phyloP scores from a whole-genome alignment of 371 early-diverging fungal genomes.

The Mucor mucedo region DNA sequence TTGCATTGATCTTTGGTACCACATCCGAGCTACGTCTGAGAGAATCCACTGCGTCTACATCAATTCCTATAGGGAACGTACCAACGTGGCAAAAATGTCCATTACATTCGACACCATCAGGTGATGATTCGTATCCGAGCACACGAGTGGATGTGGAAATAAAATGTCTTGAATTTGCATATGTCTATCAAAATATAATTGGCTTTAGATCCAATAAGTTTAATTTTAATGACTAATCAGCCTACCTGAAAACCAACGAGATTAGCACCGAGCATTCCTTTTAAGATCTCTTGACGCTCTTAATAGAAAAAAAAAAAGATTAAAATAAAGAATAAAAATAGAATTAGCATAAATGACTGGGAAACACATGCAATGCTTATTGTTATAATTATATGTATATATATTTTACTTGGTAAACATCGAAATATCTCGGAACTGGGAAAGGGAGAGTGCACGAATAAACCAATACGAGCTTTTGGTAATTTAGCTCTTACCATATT shows the following conservation, averaged over 20 bases:
- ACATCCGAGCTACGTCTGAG: slow-evolving; percentile 54
- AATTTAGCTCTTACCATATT: slow-evolving; percentile 79
- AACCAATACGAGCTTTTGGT: slow-evolving; percentile 87
- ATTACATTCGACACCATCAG: slow-evolving; percentile 78
- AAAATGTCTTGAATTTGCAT: slow-evolving; percentile 96
- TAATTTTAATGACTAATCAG: not conserved
- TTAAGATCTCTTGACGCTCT: slow-evolving; percentile 89
- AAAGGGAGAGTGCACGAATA: slow-evolving; percentile 98
- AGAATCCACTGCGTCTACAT: slow-evolving; percentile 62
- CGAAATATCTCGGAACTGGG: slow-evolving; percentile 94
- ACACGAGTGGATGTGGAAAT: slow-evolving; percentile 91
- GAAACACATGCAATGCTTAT: too few relatives aligned
- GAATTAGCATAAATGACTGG: slow-evolving; percentile 43
- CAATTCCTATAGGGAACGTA: slow-evolving; percentile 98
- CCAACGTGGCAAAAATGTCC: slow-evolving; percentile 82
- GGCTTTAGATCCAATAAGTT: not conserved
- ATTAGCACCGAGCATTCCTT: slow-evolving; percentile 91
- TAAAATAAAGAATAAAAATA: slow-evolving; percentile 52
- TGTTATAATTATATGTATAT: slow-evolving; percentile 42
- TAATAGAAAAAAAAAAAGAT: slow-evolving; percentile 45
- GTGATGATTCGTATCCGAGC: slow-evolving; percentile 86
- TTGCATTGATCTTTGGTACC: slow-evolving; percentile 71
- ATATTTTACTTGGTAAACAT: slow-evolving; percentile 78
- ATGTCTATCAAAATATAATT: slow-evolving; percentile 65
- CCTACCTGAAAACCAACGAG: slow-evolving; percentile 91